Conservation (phyloP, 2,329 filamentous ascomycete genomes). For the Xylariaceae sp. region DNA sequence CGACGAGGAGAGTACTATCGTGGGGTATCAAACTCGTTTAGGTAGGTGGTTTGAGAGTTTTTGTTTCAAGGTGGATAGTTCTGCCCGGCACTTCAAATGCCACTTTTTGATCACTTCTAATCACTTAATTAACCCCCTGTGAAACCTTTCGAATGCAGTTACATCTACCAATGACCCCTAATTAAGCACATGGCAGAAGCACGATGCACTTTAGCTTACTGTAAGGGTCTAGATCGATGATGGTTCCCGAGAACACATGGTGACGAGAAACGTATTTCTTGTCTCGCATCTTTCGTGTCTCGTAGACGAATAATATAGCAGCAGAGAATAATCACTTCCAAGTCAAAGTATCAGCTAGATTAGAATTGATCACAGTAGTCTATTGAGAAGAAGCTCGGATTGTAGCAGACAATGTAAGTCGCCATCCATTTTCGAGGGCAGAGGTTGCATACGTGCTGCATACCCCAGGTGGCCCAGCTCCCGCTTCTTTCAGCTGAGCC, state of each 20-base stretch:
- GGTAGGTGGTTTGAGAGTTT: constrained; percentile 8
- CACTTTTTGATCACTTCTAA: constrained; percentile 1
- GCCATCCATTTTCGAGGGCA: neutral
- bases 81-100: constrained; percentile 19
- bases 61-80: neutral
- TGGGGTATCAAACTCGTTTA: constrained; percentile 2
- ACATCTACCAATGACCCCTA: no score
- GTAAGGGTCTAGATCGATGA: no score
- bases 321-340: no score
- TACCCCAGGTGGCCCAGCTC: constrained; percentile 14
- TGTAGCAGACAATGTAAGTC: neutral
- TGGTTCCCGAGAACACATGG: no score
- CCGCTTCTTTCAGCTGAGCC: constrained; percentile 20
- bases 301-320: neutral
- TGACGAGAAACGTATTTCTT: neutral
- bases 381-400: neutral
- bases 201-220: no score
- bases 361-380: neutral
- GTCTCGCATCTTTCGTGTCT: neutral
- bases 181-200: no score
- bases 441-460: constrained; percentile 13
- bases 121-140: neutral
- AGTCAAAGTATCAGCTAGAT: neutral
- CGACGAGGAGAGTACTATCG: neutral
- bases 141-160: no score